These are phyloP conservation scores for Fusarium metavorans DNA, from an alignment of 2,329 filamentous ascomycete species.

Conservation along the genomic window DNA sequence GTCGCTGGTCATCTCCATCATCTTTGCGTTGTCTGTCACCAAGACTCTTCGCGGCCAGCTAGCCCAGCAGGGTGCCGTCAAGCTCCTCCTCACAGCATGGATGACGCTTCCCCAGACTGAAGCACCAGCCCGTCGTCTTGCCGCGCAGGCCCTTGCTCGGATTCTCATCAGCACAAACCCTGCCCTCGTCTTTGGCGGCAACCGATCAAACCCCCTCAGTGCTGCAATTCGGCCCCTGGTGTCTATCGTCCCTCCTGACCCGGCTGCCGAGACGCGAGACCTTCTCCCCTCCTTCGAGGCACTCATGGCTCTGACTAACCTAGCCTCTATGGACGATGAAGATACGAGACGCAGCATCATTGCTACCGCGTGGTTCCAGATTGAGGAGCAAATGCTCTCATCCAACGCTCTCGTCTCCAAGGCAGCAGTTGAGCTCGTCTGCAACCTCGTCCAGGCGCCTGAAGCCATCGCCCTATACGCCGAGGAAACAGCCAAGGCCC, in stretches of 20 bases:
- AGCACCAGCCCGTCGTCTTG: constrained; percentile 62
- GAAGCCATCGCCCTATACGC: constrained; percentile 77
- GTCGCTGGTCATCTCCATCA: constrained; percentile 78
- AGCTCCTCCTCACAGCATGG: constrained; percentile 81
- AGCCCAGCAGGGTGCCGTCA: constrained; percentile 93
- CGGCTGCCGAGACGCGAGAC: constrained; percentile 74
- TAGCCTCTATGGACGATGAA: constrained; percentile 82
- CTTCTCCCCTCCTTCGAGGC: constrained; percentile 91
- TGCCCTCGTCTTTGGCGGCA: constrained; percentile 83
- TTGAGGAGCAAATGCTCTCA: constrained; percentile 87
- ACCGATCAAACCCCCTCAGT: constrained; percentile 77
- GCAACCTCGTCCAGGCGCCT: constrained; percentile 83
- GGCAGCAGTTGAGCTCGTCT: constrained; percentile 88
- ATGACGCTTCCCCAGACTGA: constrained; percentile 69
- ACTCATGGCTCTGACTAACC: constrained; percentile 91
- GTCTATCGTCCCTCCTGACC: constrained; percentile 77
- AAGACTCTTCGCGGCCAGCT: constrained; percentile 80
- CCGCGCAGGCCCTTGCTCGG: constrained; percentile 84
- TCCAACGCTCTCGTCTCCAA: constrained; percentile 82
- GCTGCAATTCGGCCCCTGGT: constrained; percentile 87
- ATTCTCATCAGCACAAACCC: constrained; percentile 91
- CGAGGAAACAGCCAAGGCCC: constrained; percentile 74
- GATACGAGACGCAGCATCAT: constrained; percentile 77
- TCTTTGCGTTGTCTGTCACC: constrained; percentile 82
- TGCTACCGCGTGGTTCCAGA: constrained; percentile 76